These are phyloP conservation scores for Gaertneriomyces semiglobifer DNA, from an alignment of 192 early-diverging fungal species.

Conservation along the genomic window DNA sequence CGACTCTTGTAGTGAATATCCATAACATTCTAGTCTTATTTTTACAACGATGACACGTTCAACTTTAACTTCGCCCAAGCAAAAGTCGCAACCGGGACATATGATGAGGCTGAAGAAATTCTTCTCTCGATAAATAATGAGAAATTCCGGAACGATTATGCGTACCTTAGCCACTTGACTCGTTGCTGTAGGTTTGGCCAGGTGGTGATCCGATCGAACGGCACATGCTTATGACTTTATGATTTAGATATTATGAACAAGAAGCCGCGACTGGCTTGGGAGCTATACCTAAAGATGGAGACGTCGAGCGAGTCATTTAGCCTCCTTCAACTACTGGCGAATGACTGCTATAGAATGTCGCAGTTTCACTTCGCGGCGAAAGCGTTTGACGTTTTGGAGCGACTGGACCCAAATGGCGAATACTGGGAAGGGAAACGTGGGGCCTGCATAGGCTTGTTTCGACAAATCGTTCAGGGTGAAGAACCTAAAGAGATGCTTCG, in stretches of 20 bases:
- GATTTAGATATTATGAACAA: conserved; percentile 61
- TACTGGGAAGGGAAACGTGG: conserved; percentile 67
- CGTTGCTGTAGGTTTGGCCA: conserved; percentile 49
- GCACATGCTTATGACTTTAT: neutral
- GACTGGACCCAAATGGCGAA: conserved; percentile 59
- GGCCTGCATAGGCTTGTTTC: conserved; percentile 57
- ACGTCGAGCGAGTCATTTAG: conserved; percentile 64
- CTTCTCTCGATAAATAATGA: conserved; percentile 56
- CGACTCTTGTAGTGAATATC: neutral
- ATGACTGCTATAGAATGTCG: conserved; percentile 60
- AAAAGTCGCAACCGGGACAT: conserved; percentile 56
- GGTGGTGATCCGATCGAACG: neutral
- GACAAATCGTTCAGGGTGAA: conserved; percentile 47
- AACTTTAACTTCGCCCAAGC: conserved; percentile 64
- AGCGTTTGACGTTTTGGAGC: conserved; percentile 62
- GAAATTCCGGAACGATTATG: conserved; percentile 55
- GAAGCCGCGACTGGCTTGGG: conserved; percentile 59
- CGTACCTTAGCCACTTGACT: conserved; percentile 57
- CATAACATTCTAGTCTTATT: conserved; percentile 46
- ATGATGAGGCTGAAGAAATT: conserved; percentile 60
- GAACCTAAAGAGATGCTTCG: conserved; percentile 53
- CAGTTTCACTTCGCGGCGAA: conserved; percentile 56
- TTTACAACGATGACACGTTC: conserved; percentile 67
- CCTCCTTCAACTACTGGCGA: conserved; percentile 58
- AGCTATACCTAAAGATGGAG: conserved; percentile 64